These are phyloP conservation scores for Mortierella sp. DNA, from an alignment of 371 early-diverging fungal species.

Conservation along the genomic window DNA sequence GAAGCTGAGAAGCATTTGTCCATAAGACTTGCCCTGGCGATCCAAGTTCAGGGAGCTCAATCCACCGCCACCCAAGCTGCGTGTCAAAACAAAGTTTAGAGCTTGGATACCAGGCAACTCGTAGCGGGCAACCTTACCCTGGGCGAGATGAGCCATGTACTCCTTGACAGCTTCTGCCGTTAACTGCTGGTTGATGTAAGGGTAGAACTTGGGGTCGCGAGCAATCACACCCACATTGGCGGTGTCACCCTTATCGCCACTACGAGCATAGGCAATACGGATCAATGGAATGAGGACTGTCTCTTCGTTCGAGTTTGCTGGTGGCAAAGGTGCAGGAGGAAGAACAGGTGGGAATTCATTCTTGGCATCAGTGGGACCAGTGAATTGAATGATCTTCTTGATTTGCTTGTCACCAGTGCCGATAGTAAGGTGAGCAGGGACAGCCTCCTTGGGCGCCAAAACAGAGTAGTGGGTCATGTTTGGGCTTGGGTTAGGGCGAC, in stretches of 20 bases:
- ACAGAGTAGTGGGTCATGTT: slow-evolving; percentile 78
- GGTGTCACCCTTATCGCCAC: slow-evolving; percentile 84
- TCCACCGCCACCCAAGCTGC: slow-evolving; percentile 79
- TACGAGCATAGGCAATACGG: slow-evolving; percentile 75
- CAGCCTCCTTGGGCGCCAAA: slow-evolving; percentile 67
- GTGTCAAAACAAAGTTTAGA: slow-evolving; percentile 82
- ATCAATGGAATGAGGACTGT: slow-evolving; percentile 66
- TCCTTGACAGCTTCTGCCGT: slow-evolving; percentile 64
- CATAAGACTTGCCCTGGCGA: slow-evolving; percentile 84
- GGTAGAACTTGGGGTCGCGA: slow-evolving; percentile 70
- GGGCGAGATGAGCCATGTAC: slow-evolving; percentile 75
- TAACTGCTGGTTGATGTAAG: slow-evolving; percentile 58
- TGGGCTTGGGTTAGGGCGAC: slow-evolving; percentile 75
- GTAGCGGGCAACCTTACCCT: slow-evolving; percentile 74
- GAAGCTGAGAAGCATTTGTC: slow-evolving; percentile 71
- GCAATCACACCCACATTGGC: slow-evolving; percentile 81
- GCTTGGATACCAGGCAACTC: slow-evolving; percentile 73
- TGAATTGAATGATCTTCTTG: slow-evolving; percentile 34
- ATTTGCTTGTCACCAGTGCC: slow-evolving; percentile 54
- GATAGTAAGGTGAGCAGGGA: slow-evolving; percentile 61
- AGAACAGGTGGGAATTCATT: slow-evolving; percentile 55
- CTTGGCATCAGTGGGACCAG: slow-evolving; percentile 41
- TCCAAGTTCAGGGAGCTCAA: slow-evolving; percentile 76
- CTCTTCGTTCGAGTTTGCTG: slow-evolving; percentile 47
- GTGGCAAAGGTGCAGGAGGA: slow-evolving; percentile 31